phyloP scores from a whole-genome alignment of 495 filamentous ascomycete genomes.

The Viridothelium virens region DNA sequence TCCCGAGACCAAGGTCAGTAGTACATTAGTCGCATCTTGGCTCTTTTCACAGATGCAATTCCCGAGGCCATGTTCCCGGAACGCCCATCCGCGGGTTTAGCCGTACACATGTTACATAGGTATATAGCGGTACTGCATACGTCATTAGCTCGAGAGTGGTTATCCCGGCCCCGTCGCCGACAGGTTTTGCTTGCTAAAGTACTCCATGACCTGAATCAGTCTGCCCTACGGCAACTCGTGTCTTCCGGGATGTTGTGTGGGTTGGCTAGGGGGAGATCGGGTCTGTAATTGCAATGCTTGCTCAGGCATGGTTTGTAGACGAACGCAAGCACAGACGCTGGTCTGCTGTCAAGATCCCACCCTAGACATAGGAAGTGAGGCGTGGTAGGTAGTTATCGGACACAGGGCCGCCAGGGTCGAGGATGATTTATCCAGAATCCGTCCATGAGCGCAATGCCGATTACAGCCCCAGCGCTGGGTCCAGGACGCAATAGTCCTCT shows the following conservation, averaged over 20 bases:
- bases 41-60: neutral
- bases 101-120: neutral
- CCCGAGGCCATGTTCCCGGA: constrained; percentile 2
- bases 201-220: neutral
- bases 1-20: neutral
- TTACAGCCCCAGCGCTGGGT: neutral
- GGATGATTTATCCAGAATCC: neutral
- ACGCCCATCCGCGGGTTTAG: neutral
- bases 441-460: neutral
- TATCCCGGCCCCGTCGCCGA: neutral
- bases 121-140: neutral
- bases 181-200: neutral
- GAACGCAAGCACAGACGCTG: neutral
- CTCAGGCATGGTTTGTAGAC: neutral
- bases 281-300: neutral
- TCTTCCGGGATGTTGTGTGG: neutral
- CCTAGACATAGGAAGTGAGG: neutral
- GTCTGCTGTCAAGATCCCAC: neutral
- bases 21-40: neutral
- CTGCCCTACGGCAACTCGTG: neutral
- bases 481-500: neutral
- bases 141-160: neutral
- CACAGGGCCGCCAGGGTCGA: neutral
- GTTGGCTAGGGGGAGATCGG: neutral
- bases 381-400: neutral